Evolutionary conservation across 768 basidiomycete species (phyloP).

Genomic region (Daedalea quercina): DNA sequence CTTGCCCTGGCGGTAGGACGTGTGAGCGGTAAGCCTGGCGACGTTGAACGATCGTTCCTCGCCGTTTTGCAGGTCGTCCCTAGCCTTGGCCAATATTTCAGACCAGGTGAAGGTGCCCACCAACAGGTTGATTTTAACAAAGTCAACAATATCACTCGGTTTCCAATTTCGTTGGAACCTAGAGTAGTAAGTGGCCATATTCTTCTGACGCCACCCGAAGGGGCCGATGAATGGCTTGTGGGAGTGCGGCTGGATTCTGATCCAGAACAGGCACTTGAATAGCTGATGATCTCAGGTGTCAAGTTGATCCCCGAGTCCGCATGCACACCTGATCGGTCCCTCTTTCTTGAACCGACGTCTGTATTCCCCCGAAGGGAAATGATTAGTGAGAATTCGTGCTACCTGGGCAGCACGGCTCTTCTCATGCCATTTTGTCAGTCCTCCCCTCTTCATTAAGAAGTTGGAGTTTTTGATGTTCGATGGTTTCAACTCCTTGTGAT

Average conservation of each 20-base stretch:
- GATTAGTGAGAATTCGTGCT: background rate
- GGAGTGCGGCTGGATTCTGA: background rate
- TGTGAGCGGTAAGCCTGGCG: no score
- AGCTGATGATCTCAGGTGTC: constrained; percentile 1
- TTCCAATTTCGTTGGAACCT: background rate
- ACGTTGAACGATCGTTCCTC: no score
- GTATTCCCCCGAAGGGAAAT: constrained; percentile 6
- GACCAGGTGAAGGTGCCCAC: background rate
- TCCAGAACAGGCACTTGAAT: background rate
- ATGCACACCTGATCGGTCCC: background rate
- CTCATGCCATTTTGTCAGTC: background rate
- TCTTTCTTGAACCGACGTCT: background rate
- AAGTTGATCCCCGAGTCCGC: background rate
- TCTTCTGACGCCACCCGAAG: background rate
- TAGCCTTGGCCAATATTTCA: background rate
- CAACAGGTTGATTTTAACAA: background rate
- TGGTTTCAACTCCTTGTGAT: constrained; percentile 1
- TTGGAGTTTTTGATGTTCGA: background rate
- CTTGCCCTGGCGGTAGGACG: no score
- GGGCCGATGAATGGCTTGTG: background rate
- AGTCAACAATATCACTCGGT: background rate
- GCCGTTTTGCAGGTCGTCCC: no score
- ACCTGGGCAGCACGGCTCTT: no score
- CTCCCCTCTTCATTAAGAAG: background rate
- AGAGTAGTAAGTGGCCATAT: no score